Evolutionary conservation across 116 monocot species (phyloP), one percentile per base, ranked within the genome.

Genomic region (Dioscorea cayenensis): DNA sequence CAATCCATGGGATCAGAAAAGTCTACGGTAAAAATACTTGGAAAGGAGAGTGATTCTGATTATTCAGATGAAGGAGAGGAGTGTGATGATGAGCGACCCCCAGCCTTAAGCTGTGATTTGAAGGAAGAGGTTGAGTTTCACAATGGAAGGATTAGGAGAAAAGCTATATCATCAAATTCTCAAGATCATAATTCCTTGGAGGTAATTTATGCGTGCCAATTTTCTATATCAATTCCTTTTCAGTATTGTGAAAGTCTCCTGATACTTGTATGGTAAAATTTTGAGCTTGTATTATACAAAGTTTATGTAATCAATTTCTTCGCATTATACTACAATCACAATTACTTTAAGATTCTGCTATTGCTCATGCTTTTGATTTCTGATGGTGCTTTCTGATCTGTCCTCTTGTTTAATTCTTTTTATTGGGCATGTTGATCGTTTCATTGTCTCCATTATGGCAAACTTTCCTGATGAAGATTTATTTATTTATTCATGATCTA

Each of bases 91-190:
- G 62, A 63, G 18, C 75, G 70, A 28, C 35, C 19, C n/a, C 64
- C 61, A 51, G 71, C 64, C 66, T 51, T 64, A 68, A 64, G 48
- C 59, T 68, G 72, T 77, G 82, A 79, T 73, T 60, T 86, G 71
- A 84, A 81, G 66, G 92, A 88, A 76, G 71, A 84, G 70, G 64
- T 86, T 66, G 90, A 96, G 65, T 84, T 83, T 74, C 85, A 81
- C 23, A 71, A 73, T 77, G 96, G 92, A 72, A 86, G 92, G 67
- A 51, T 81, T 22, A 92, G 92, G 79, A 87, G 96, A 79, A 96
- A 80, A 81, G 96, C 81, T 62, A 71, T 92, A 76, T 88, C 88
- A 60, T 14, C 74, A 60, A 71, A 66, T 37, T 78, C 82, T 76
- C 60, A 36, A 62, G 77, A 83, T 48, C 49, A 69, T 35, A 52